phyloP scores from a whole-genome alignment of 371 early-diverging fungal species.

The Mortierella sp. region DNA sequence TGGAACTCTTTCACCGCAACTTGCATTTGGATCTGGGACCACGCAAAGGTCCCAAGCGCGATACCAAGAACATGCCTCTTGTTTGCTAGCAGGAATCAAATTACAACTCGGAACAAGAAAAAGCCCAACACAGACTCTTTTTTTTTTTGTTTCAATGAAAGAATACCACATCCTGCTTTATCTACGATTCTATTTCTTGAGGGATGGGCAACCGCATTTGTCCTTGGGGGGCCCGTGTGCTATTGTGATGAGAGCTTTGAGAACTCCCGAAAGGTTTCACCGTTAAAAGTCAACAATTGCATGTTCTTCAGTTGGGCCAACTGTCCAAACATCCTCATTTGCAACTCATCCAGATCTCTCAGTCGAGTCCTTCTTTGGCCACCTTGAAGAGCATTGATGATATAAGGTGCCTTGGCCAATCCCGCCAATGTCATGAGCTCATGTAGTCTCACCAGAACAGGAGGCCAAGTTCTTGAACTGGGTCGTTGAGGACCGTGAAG shows the following conservation, averaged over 20 bases:
- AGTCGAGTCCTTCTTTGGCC: conserved; percentile 1
- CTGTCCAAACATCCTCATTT: conserved; percentile 12
- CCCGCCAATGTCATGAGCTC: conserved; percentile 7
- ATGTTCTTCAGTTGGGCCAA: conserved; percentile 9
- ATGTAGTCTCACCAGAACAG: not conserved
- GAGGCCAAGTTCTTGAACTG: no score
- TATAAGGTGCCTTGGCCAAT: conserved; percentile 1
- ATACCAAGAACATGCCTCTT: conserved; percentile 31
- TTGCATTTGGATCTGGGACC: conserved; percentile 55
- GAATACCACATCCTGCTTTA: no score
- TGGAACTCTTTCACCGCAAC: conserved; percentile 63
- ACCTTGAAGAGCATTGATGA: not conserved
- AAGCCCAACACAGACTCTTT: no score
- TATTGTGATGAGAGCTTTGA: not conserved
- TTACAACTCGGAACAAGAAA: no score
- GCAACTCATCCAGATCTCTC: conserved; percentile 5
- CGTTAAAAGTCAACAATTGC: conserved; percentile 13
- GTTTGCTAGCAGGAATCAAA: conserved; percentile 32
- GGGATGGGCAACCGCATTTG: no score
- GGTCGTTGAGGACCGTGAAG: no score
- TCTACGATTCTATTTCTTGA: no score
- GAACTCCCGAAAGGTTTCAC: conserved; percentile 11
- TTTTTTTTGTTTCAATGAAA: no score
- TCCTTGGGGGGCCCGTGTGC: no score
- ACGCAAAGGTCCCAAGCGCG: conserved; percentile 34